A percentile compares a stretch with the other conserved stretches of the same genome.
Conservation (phyloP, 106 monocot genomes). For the Xerophyta viscosa region DNA sequence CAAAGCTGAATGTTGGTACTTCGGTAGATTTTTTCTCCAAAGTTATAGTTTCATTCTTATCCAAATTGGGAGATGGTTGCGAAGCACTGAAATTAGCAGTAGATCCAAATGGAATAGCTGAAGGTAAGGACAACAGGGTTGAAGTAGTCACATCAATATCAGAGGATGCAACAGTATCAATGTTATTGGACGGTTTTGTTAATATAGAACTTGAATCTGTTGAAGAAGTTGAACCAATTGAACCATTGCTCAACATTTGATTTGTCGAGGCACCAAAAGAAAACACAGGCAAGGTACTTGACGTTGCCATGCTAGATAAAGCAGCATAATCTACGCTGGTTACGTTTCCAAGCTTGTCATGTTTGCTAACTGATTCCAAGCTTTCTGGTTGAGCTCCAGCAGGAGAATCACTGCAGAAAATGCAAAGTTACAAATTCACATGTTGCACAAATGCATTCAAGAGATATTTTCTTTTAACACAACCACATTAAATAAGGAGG, state of each 20-base stretch:
- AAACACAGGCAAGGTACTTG: background rate
- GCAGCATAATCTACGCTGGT: constrained; percentile 8
- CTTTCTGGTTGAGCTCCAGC: too few species aligned
- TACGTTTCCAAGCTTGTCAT: background rate
- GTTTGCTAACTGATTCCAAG: background rate
- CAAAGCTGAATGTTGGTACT: constrained; percentile 7
- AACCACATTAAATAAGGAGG: too few species aligned
- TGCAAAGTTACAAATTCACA: too few species aligned
- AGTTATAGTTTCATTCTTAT: constrained; percentile 4
- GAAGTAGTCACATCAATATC: constrained; percentile 1
- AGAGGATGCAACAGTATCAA: too few species aligned
- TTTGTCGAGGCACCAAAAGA: constrained; percentile 14
- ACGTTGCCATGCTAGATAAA: constrained; percentile 8
- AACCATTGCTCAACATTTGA: constrained; percentile 15
- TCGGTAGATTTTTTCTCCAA: constrained; percentile 9
- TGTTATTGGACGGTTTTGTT: background rate
- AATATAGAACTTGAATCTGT: constrained; percentile 2
- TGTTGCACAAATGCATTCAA: too few species aligned
- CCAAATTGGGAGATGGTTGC: background rate
- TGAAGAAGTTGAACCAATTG: constrained; percentile 5
- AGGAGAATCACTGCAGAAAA: too few species aligned
- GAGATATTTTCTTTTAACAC: too few species aligned
- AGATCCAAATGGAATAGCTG: constrained; percentile 12
- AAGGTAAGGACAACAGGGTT: constrained; percentile 7
- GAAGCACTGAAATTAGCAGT: background rate